Conservation (phyloP, 306 rosid species). For the Dalbergia cultrata region DNA sequence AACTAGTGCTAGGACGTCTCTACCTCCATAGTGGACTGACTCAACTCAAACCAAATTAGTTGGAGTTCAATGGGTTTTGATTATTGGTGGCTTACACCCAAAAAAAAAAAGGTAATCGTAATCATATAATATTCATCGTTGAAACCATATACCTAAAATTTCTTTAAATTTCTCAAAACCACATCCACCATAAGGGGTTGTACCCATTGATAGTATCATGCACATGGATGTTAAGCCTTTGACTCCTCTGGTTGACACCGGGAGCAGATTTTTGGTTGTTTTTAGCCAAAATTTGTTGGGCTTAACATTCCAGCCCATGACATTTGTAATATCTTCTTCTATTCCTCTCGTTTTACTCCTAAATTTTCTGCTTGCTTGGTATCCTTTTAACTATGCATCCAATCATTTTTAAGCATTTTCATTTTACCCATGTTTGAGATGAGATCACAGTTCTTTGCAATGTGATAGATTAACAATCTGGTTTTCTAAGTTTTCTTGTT, state of each 20-base stretch:
- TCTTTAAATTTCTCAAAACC: neutral
- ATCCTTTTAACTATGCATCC: neutral
- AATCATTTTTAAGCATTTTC: neutral
- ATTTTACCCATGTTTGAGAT: neutral
- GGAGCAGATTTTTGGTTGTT: neutral
- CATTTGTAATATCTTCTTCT: neutral
- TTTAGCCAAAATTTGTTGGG: neutral
- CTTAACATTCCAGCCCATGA: no score
- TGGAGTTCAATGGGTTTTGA: no score
- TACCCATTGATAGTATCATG: neutral
- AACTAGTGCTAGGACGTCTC: no score
- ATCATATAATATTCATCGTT: neutral
- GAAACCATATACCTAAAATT: no score
- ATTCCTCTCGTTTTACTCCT: neutral
- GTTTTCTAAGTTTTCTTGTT: neutral
- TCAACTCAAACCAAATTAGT: no score
- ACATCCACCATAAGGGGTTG: no score
- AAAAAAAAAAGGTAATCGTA: neutral
- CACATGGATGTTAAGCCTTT: neutral
- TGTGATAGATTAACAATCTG: neutral
- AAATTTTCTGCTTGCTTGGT: neutral
- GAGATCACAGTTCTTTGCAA: neutral
- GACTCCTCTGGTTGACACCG: neutral
- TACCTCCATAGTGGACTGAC: no score
- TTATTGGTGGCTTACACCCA: no score